Evolutionary conservation across 2,329 filamentous ascomycete genomes (phyloP).

Genomic region (Colletotrichum melonis): DNA sequence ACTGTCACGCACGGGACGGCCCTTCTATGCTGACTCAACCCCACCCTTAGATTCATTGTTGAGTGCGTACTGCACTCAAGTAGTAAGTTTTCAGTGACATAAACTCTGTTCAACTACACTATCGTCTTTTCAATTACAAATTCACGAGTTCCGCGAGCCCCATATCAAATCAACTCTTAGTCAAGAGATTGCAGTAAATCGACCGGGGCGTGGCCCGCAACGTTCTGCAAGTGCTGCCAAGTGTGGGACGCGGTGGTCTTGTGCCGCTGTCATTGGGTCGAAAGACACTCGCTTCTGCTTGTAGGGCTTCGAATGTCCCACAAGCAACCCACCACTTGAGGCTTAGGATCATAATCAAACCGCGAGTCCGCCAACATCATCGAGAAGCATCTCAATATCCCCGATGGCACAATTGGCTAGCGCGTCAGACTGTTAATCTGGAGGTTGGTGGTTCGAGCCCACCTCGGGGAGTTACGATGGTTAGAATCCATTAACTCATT

Average conservation of each 20-base stretch:
- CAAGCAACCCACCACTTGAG: not conserved
- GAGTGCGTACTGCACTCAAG: not conserved
- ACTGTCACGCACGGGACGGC: not conserved
- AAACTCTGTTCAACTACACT: not conserved
- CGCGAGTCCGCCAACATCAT: not conserved
- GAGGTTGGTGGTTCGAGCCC: conserved; percentile 36
- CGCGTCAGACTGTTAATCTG: conserved; percentile 37
- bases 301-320: conserved; percentile 16
- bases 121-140: not conserved
- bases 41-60: not conserved
- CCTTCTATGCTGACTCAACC: not conserved
- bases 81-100: not conserved
- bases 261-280: not conserved
- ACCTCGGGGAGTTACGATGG: not conserved
- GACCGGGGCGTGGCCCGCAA: not conserved
- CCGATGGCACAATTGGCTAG: conserved; percentile 36
- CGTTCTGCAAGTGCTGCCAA: not conserved
- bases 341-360: not conserved
- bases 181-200: too few relatives aligned
- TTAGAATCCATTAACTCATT: not conserved
- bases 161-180: too few relatives aligned
- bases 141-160: not conserved
- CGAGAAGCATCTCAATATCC: not conserved
- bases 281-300: not conserved
- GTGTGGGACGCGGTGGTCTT: not conserved